Percentiles rank a stretch among this genome's conserved stretches.
phyloP scores from a whole-genome alignment of 345 rosid genomes.

The Boechera stricta region DNA sequence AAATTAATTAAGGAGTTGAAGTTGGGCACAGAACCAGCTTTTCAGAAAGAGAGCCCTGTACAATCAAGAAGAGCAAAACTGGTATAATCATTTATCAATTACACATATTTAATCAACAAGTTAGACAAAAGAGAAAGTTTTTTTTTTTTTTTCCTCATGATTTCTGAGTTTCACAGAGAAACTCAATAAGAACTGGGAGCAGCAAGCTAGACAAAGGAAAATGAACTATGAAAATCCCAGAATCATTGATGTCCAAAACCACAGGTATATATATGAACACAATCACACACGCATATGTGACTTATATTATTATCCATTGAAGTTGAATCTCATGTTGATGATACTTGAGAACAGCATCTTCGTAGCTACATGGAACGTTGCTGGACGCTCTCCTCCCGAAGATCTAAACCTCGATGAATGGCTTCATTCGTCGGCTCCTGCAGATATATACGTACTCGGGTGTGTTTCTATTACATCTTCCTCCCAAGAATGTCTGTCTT shows the following conservation, averaged over 20 bases:
- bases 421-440: conserved; percentile 97
- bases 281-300: not conserved
- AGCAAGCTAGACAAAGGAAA: conserved; percentile 65
- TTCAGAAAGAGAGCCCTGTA: conserved; percentile 79
- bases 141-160: not conserved
- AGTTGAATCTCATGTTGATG: conserved; percentile 3
- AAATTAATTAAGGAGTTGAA: conserved; percentile 57
- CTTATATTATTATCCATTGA: conserved; percentile 3
- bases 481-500: conserved; percentile 15
- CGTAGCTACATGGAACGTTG: conserved; percentile 97
- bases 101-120: conserved; percentile 26
- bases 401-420: conserved; percentile 91
- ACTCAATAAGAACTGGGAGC: conserved; percentile 71
- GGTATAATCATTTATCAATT: conserved; percentile 50
- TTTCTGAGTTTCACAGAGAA: conserved; percentile 63
- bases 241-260: conserved; percentile 92
- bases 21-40: conserved; percentile 74
- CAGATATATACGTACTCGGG: conserved; percentile 98
- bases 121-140: not conserved
- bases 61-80: conserved; percentile 86
- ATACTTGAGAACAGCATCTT: conserved; percentile 70
- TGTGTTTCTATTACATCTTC: conserved; percentile 41
- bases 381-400: conserved; percentile 86
- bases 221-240: conserved; percentile 96
- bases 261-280: conserved; percentile 56